A percentile compares a stretch with the other conserved stretches of the same genome.
These are phyloP conservation scores for Sclerotinia trifoliorum DNA, from an alignment of 2,329 filamentous ascomycete genomes.

Conservation along the genomic window DNA sequence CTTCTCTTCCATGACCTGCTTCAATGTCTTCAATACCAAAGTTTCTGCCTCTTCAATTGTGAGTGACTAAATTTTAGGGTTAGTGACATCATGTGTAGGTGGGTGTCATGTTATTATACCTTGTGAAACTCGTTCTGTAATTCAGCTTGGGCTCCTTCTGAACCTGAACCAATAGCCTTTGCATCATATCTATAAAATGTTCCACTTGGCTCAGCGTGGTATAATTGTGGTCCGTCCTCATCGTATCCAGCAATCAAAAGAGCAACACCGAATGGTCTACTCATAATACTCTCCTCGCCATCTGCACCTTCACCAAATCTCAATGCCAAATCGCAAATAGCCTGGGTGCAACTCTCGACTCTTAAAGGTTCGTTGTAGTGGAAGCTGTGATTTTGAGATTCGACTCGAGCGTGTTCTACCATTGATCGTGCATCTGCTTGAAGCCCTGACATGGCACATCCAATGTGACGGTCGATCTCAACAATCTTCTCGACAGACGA, in stretches of 20 bases:
- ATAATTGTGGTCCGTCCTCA: slow-evolving; percentile 94
- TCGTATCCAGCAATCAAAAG: slow-evolving; percentile 95
- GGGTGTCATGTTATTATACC: slow-evolving; percentile 42
- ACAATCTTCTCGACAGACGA: slow-evolving; percentile 99
- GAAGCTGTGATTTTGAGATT: slow-evolving; percentile 95
- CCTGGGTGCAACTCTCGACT: slow-evolving; percentile 97
- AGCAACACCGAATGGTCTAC: slow-evolving; percentile 92
- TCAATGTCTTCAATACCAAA: slow-evolving; percentile 92
- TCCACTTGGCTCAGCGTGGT: slow-evolving; percentile 95
- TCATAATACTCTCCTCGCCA: slow-evolving; percentile 98
- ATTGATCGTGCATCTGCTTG: slow-evolving; percentile 97
- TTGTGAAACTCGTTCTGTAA: slow-evolving; percentile 99
- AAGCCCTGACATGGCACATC: slow-evolving; percentile 96
- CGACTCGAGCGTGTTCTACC: slow-evolving; percentile 97
- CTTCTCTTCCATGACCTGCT: slow-evolving; percentile 99
- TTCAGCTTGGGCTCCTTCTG: slow-evolving; percentile 95
- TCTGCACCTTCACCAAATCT: slow-evolving; percentile 97
- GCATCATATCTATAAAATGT: slow-evolving; percentile 99
- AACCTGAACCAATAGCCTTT: slow-evolving; percentile 96
- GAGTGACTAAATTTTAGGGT: slow-evolving; percentile 62
- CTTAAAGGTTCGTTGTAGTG: slow-evolving; percentile 95
- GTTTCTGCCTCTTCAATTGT: slow-evolving; percentile 92
- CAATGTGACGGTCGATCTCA: slow-evolving; percentile 98
- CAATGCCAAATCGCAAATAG: slow-evolving; percentile 95
- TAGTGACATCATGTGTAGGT: slow-evolving; percentile 8